Conservation (phyloP, 2,329 filamentous ascomycete genomes). For the Neocucurbitaria cava region DNA sequence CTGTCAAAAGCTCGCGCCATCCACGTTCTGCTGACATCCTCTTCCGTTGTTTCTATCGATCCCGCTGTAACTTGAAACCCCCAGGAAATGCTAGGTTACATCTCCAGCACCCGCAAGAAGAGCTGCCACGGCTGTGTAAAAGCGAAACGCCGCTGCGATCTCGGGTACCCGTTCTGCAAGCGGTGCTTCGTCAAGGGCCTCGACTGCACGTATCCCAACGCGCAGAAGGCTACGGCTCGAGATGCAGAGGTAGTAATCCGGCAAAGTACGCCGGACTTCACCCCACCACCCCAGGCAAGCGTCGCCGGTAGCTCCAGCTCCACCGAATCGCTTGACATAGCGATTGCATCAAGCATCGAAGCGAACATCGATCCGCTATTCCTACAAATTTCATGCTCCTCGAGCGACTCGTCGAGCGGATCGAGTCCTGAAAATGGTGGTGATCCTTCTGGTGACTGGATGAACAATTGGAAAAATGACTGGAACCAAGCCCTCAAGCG, state of each 20-base stretch:
- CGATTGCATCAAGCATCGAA: background rate
- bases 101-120: constrained; percentile 41
- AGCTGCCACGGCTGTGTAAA: constrained; percentile 39
- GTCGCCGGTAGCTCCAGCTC: constrained; percentile 3
- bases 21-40: background rate
- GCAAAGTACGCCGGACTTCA: constrained; percentile 26
- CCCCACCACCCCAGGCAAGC: constrained; percentile 10
- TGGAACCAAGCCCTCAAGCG: background rate
- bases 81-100: constrained; percentile 36
- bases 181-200: constrained; percentile 36
- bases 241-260: constrained; percentile 37
- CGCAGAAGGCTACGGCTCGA: constrained; percentile 15
- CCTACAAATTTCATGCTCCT: constrained; percentile 7
- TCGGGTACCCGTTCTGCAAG: constrained; percentile 38
- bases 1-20: background rate
- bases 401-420: constrained; percentile 1
- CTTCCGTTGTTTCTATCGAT: background rate
- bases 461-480: constrained; percentile 8
- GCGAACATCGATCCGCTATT: constrained; percentile 11
- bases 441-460: background rate
- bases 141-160: constrained; percentile 39
- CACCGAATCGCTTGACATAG: constrained; percentile 1
- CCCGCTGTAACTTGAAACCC: background rate
- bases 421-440: constrained; percentile 20
- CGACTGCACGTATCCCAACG: constrained; percentile 37